Conservation (phyloP, 2,329 filamentous ascomycete species). For the Saccharata proteae region DNA sequence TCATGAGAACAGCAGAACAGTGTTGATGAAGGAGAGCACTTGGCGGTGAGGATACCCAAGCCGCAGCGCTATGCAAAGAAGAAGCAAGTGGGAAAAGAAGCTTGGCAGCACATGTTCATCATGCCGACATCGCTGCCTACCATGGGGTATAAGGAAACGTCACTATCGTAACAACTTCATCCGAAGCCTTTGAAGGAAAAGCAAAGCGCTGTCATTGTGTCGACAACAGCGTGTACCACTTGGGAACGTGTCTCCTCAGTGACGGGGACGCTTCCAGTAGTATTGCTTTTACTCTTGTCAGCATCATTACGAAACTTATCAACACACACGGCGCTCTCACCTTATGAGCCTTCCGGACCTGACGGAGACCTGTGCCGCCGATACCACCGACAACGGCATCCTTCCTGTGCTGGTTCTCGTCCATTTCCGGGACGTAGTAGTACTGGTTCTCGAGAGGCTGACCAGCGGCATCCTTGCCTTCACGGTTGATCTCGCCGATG, state of each 20-base stretch:
- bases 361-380: constrained; percentile 76
- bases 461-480: constrained; percentile 92
- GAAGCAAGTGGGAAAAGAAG: too few relatives aligned
- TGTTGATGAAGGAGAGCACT: too few relatives aligned
- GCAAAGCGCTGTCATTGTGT: not conserved
- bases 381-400: constrained; percentile 76
- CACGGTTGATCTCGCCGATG: constrained; percentile 76
- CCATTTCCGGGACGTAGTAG: constrained; percentile 85
- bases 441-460: constrained; percentile 92
- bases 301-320: constrained; percentile 4
- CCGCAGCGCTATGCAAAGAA: too few relatives aligned
- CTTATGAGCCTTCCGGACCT: constrained; percentile 94
- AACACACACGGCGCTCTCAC: constrained; percentile 38
- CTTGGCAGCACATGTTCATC: too few relatives aligned
- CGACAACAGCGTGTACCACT: not conserved
- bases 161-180: too few relatives aligned
- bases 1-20: too few relatives aligned
- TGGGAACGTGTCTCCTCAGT: constrained; percentile 15
- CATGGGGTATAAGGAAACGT: too few relatives aligned
- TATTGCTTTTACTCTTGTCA: constrained; percentile 46
- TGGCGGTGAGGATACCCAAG: too few relatives aligned
- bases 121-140: too few relatives aligned
- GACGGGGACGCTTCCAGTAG: constrained; percentile 53
- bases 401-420: constrained; percentile 65
- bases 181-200: too few relatives aligned